Conservation (phyloP, 2,329 filamentous ascomycete genomes). For the Aspergillus japonicus region DNA sequence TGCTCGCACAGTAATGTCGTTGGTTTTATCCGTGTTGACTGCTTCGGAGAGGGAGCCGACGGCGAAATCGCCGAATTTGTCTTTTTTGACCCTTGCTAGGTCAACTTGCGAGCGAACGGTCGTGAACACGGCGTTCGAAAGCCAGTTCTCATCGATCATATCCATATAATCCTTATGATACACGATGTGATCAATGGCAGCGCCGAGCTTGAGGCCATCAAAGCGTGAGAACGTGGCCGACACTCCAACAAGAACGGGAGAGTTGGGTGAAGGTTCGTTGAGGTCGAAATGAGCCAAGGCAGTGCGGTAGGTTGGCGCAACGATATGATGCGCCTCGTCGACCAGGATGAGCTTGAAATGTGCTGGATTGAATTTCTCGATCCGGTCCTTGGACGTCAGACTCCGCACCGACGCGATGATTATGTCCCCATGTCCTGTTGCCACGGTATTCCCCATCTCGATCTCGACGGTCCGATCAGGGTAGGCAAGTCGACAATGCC, state of each 20-base stretch:
- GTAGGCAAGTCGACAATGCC: constrained; percentile 78
- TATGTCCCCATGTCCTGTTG: constrained; percentile 82
- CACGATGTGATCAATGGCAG: constrained; percentile 90
- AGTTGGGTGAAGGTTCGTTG: constrained; percentile 47
- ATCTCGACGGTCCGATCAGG: constrained; percentile 79
- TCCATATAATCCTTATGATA: constrained; percentile 85
- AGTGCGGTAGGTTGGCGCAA: constrained; percentile 74
- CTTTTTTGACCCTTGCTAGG: constrained; percentile 66
- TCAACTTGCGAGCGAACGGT: constrained; percentile 83
- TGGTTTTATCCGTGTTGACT: constrained; percentile 79
- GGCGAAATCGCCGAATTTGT: constrained; percentile 74
- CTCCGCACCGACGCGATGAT: constrained; percentile 89
- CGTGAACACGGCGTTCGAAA: constrained; percentile 89
- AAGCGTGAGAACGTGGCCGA: constrained; percentile 79
- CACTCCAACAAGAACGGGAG: constrained; percentile 78
- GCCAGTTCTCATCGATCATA: constrained; percentile 87
- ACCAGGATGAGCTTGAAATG: constrained; percentile 88
- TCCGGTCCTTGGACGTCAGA: constrained; percentile 70
- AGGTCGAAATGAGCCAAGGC: constrained; percentile 78
- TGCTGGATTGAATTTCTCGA: constrained; percentile 77
- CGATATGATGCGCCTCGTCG: constrained; percentile 96
- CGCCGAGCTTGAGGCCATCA: constrained; percentile 77
- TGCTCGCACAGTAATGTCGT: constrained; percentile 78
- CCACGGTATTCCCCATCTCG: constrained; percentile 79
- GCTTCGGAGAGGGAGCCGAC: constrained; percentile 71